phyloP scores from a whole-genome alignment of 306 rosid species.

The Inga oerstediana region DNA sequence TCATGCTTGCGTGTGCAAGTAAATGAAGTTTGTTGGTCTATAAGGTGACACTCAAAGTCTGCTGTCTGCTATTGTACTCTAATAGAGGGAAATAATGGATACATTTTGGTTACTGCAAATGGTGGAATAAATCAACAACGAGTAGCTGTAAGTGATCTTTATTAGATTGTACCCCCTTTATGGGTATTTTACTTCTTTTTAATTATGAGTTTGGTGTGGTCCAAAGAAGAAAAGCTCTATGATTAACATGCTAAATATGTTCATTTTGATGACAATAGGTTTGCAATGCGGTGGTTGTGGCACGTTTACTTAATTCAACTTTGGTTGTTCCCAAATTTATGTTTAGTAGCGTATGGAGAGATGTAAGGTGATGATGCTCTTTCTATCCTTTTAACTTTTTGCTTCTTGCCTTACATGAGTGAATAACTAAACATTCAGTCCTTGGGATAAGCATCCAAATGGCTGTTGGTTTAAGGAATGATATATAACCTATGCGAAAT shows the following conservation, averaged over 20 bases:
- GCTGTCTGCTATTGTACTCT: constrained; percentile 35
- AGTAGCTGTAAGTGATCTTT: constrained; percentile 80
- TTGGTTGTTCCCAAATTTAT: constrained; percentile 86
- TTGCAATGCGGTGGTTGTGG: constrained; percentile 88
- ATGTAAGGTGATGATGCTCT: constrained; percentile 69
- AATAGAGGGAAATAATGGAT: constrained; percentile 80
- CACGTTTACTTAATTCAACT: constrained; percentile 81
- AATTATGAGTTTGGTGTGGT: constrained; percentile 26
- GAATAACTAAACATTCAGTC: constrained; percentile 20
- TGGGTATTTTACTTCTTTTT: constrained; percentile 6
- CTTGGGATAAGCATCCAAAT: constrained; percentile 12
- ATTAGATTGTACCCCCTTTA: constrained; percentile 21
- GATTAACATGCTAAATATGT: not conserved
- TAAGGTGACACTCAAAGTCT: constrained; percentile 37
- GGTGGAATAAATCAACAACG: constrained; percentile 99
- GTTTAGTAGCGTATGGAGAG: constrained; percentile 95
- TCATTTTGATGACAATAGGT: constrained; percentile 60
- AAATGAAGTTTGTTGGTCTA: constrained; percentile 15
- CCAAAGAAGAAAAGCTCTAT: constrained; percentile 15
- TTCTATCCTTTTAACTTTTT: constrained; percentile 31
- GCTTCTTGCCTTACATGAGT: not conserved
- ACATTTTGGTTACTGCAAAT: constrained; percentile 89
- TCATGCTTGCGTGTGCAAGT: constrained; percentile 11
- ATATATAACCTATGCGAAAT: constrained; percentile 19
- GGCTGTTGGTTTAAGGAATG: constrained; percentile 15